A percentile compares a stretch with the other conserved stretches of the same genome.
phyloP scores from a whole-genome alignment of 2,329 filamentous ascomycete genomes.

The Xylariaceae sp. region DNA sequence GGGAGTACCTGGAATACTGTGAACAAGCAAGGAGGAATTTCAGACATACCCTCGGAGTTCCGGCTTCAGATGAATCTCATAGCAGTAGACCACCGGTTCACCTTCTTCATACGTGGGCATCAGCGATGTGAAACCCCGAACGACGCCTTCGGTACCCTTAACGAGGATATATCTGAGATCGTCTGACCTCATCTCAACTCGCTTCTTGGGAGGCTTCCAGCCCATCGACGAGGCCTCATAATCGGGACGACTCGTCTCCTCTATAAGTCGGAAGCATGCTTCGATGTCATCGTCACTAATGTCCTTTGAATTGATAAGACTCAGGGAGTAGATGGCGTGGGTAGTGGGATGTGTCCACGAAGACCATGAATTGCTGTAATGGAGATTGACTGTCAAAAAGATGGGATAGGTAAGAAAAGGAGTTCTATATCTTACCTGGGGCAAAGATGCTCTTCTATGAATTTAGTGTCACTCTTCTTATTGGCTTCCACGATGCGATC shows the following conservation, averaged over 20 bases:
- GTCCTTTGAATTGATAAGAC: constrained; percentile 37
- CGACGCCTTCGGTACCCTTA: constrained; percentile 29
- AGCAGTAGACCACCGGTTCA: constrained; percentile 66
- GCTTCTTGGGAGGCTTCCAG: constrained; percentile 60
- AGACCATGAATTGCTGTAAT: constrained; percentile 23
- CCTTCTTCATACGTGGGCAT: constrained; percentile 67
- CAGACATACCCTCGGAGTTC: constrained; percentile 48
- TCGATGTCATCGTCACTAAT: constrained; percentile 43
- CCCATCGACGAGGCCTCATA: constrained; percentile 58
- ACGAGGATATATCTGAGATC: constrained; percentile 67
- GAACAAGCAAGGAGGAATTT: not conserved
- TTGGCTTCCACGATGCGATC: constrained; percentile 47
- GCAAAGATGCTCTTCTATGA: constrained; percentile 44
- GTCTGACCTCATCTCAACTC: constrained; percentile 60
- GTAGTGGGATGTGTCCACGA: constrained; percentile 50
- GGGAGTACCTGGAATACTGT: not conserved
- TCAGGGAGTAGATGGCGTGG: constrained; percentile 38
- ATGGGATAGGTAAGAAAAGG: not conserved
- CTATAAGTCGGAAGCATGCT: constrained; percentile 53
- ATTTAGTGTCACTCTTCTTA: constrained; percentile 42
- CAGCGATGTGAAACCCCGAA: constrained; percentile 58
- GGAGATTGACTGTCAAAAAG: constrained; percentile 6
- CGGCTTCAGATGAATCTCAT: constrained; percentile 65
- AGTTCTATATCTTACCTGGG: constrained; percentile 38
- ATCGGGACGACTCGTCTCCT: constrained; percentile 57